Evolutionary conservation across 768 basidiomycete species (phyloP), one percentile per base, ranked within the genome.

Genomic region (Lentinula aciculospora): DNA sequence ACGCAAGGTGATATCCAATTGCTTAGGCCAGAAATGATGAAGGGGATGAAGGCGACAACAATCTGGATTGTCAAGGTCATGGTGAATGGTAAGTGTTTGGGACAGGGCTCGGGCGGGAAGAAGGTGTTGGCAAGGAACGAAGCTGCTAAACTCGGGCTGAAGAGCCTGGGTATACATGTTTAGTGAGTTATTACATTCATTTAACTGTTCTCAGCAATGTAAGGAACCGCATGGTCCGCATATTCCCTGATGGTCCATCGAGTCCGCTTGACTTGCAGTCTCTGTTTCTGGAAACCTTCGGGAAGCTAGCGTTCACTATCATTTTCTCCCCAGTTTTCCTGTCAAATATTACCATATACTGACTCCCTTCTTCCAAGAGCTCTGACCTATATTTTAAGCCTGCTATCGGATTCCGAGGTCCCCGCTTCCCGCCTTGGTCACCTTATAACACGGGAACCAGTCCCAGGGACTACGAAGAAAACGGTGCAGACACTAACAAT

Each of bases 81-180:
- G 45, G 81, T 91, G 49, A 79, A 85, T 45, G 83, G 83, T 3
- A 74, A 81, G 55, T 71, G 77, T 47, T 77, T 78, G 70, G 89
- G 88, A 4, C 66, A 67, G 12, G 90, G 90, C 1, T 76, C 72
- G 56, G 90, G 88, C 9, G 81, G 79, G 61, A 91, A 88, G 40
- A 93, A 92, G 79, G 89, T 86, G 68, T 79, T 81, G 1, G 90
- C 90, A 1, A 78, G 85, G 66, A 90, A 91, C 65, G 89, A 89
- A 66, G 90, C 90, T 4, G 90, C 90, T 29, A 91, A 89, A 68
- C 74, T 83, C 62, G 89, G 88, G 2, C 74, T 92, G 60, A 68
- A 74, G 65, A 78, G 71, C 57, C 62, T 92, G 68, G 86, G 83
- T 2, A 75, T 88, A 47, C 60, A 72, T 40, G 81, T 83, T 48